Evolutionary conservation across 2,329 filamentous ascomycete genomes (phyloP), one percentile per base, ranked within the genome.

Genomic region (Macrophomina pseudophaseolina): DNA sequence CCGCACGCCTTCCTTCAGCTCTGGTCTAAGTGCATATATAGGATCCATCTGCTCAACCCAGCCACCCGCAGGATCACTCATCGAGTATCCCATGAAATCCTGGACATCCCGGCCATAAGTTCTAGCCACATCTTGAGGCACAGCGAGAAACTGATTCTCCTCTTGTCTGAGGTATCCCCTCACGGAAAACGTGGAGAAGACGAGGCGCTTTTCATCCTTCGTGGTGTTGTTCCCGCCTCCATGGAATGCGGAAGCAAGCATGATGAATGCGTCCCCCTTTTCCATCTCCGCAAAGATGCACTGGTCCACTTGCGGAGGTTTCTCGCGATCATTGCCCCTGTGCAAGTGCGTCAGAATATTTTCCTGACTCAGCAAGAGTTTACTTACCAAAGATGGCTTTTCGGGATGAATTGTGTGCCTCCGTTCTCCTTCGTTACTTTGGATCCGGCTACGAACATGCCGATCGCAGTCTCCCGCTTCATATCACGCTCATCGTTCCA

Each of bases 61-160:
- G 9, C 68, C 68, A 18, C 68, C 67, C 5, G 68, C 68, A 12
- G 68, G 68, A 35, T 71, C 70, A 62, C 70, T 71, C 16, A 71
- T 56, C 1, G 70, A 68, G 59, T 72, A 73, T 1, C 71, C 71
- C 23, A 71, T 68, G 48, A 70, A 69, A 44, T 68, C 58, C 54
- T 73, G 69, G 5, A 70, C 35, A 12, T 33, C n/a, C 1, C 62
- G 56, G 4, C 70, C 69, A 30, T 71, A 54, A 65, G 72, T 54
- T 52, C 71, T 68, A 32, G 73, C 71, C 44, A 70, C 70, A 40
- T 72, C 71, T 16, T 72, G 48, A 32, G 70, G 67, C 18, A 72
- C 72, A 1, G 73, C 71, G 14, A 80, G 70, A 64, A 75, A 80
- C 66, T 80, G 77, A 52, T 80, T 81, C 70, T 81, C 79, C 67